Conservation (phyloP, 2,329 filamentous ascomycete species). For the Epichloe coenophiala region DNA sequence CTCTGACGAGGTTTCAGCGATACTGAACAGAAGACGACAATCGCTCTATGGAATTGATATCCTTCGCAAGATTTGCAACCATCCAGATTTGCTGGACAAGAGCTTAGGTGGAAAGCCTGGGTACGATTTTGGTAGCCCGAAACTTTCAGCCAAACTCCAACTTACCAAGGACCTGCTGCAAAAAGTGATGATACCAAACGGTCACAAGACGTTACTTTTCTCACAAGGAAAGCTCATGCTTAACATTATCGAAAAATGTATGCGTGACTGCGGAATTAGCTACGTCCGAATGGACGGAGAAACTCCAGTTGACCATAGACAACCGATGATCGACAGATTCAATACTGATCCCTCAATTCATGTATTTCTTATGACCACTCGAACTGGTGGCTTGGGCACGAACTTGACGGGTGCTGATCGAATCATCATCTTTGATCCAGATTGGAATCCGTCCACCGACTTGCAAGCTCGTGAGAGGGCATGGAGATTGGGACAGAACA, state of each 20-base stretch:
- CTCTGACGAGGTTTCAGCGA: constrained; percentile 76
- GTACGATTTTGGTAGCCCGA: constrained; percentile 65
- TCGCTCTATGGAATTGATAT: constrained; percentile 84
- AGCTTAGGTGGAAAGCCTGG: constrained; percentile 38
- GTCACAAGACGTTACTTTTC: constrained; percentile 88
- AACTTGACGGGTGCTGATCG: constrained; percentile 91
- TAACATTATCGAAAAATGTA: constrained; percentile 77
- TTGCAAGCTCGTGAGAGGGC: constrained; percentile 89
- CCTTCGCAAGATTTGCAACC: constrained; percentile 92
- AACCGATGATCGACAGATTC: constrained; percentile 82
- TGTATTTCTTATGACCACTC: constrained; percentile 87
- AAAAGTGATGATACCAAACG: constrained; percentile 70
- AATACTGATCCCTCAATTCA: constrained; percentile 69
- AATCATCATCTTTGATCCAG: constrained; percentile 96
- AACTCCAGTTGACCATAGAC: constrained; percentile 78
- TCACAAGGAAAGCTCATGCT: constrained; percentile 92
- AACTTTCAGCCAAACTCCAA: constrained; percentile 89
- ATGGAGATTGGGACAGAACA: constrained; percentile 90
- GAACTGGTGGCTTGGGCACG: constrained; percentile 84
- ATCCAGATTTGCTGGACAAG: constrained; percentile 74
- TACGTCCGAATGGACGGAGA: constrained; percentile 89
- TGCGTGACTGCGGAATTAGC: constrained; percentile 55
- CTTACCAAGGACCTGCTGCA: constrained; percentile 78
- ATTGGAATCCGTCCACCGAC: constrained; percentile 97
- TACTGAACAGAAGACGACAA: constrained; percentile 60